Evolutionary conservation across 495 filamentous ascomycete species (phyloP).

Genomic region (Aspergillus avenaceus): DNA sequence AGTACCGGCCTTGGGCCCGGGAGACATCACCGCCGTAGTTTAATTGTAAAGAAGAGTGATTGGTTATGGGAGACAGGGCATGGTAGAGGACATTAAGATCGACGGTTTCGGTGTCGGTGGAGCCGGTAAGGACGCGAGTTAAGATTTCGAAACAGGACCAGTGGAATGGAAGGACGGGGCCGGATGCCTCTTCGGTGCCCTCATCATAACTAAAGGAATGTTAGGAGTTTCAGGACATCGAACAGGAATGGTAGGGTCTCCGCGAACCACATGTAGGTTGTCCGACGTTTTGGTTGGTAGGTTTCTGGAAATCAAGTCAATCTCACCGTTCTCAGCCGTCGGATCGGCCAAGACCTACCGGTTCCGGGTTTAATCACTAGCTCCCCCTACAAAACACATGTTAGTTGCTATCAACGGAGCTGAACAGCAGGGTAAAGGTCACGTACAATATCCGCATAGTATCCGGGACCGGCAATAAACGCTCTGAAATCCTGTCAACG

Average conservation of each 20-base stretch:
- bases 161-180: slow-evolving; percentile 21
- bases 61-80: slow-evolving; percentile 12
- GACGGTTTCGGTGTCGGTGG: slow-evolving; percentile 10
- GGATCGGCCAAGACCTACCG: neutral
- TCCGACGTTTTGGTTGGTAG: neutral
- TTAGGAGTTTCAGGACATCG: neutral
- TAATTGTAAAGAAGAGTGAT: slow-evolving; percentile 11
- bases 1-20: slow-evolving; percentile 17
- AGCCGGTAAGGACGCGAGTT: slow-evolving; percentile 12
- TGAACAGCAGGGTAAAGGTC: neutral
- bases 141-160: slow-evolving; percentile 21
- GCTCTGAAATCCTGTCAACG: slow-evolving; percentile 6
- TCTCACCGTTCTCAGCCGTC: neutral
- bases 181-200: slow-evolving; percentile 14
- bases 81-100: slow-evolving; percentile 14
- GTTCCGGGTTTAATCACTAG: slow-evolving; percentile 13
- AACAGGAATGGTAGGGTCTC: neutral
- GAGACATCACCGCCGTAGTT: slow-evolving; percentile 14
- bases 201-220: slow-evolving; percentile 11
- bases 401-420: neutral
- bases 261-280: slow-evolving; percentile 14
- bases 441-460: slow-evolving; percentile 19
- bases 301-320: slow-evolving; percentile 1
- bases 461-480: slow-evolving; percentile 17
- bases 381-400: slow-evolving; percentile 8